Conservation (phyloP, 1,284 basidiomycete genomes). For the Naganishia liquefaciens region DNA sequence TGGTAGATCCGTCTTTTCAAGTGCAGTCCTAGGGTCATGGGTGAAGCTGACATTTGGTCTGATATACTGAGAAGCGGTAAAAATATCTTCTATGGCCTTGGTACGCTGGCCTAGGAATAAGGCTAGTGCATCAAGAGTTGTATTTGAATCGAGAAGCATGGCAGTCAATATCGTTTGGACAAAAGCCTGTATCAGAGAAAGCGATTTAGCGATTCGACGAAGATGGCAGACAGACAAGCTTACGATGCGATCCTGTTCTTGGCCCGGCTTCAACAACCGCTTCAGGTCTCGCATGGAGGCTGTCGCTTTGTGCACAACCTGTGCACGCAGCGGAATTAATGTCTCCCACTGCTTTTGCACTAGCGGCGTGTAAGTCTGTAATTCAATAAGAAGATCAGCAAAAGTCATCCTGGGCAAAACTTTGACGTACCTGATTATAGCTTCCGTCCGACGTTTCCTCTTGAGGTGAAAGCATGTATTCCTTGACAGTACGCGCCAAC, state of each 20-base stretch:
- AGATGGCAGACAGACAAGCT: conserved; percentile 19
- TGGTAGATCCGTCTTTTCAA: neutral
- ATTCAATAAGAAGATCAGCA: neutral
- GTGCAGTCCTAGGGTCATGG: neutral
- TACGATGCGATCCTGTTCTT: conserved; percentile 38
- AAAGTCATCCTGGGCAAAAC: neutral
- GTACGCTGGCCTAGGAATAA: conserved; percentile 71
- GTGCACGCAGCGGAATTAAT: conserved; percentile 75
- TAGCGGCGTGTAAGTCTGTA: conserved; percentile 62
- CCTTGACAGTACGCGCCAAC: conserved; percentile 71
- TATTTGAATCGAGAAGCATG: conserved; percentile 77
- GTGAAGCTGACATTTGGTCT: conserved; percentile 16
- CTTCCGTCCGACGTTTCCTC: conserved; percentile 34
- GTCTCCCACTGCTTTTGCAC: conserved; percentile 87
- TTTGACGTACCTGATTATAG: conserved; percentile 40
- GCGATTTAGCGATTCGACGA: neutral
- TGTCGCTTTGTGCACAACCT: conserved; percentile 79
- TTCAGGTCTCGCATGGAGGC: conserved; percentile 64
- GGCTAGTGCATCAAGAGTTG: conserved; percentile 68
- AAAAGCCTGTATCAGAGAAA: conserved; percentile 58
- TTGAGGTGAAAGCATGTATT: conserved; percentile 43
- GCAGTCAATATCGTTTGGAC: conserved; percentile 76
- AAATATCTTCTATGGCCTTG: conserved; percentile 61
- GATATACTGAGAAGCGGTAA: conserved; percentile 5
- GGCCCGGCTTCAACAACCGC: conserved; percentile 39